Evolutionary conservation across 352 stramenopile species (phyloP).

Genomic region (Phytopythium ostracodes): DNA sequence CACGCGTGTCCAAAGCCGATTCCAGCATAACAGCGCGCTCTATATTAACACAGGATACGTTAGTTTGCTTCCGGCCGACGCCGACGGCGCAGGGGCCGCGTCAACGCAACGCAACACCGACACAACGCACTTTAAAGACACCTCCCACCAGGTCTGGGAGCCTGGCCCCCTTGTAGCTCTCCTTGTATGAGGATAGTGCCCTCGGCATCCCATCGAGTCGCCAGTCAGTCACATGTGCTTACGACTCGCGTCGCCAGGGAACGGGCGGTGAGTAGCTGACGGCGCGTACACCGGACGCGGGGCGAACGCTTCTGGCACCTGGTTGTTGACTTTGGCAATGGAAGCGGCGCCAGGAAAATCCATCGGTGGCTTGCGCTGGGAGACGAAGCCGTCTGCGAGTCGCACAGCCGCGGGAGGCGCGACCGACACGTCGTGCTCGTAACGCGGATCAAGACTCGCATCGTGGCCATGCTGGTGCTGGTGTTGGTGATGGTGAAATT

Average conservation of each 20-base stretch:
- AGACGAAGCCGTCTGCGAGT: not conserved
- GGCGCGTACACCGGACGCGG: not conserved
- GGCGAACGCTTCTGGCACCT: not conserved
- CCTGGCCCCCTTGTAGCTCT: no score
- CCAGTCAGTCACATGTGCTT: constrained; percentile 6
- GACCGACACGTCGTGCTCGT: not conserved
- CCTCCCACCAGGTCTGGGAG: not conserved
- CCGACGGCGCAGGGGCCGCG: no score
- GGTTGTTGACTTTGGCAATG: not conserved
- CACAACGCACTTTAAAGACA: not conserved
- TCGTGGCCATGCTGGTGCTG: not conserved
- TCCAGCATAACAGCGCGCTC: not conserved
- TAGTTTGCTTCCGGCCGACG: not conserved
- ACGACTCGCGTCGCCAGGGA: not conserved
- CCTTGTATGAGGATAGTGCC: no score
- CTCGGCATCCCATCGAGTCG: not conserved
- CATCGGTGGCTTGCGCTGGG: not conserved
- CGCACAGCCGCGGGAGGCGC: not conserved
- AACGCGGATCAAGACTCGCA: not conserved
- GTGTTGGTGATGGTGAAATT: not conserved
- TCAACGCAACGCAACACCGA: not conserved
- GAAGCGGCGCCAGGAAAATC: not conserved
- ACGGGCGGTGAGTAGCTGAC: not conserved
- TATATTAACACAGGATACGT: not conserved
- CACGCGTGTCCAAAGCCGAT: no score